phyloP scores from a whole-genome alignment of 352 stramenopile species.

The Phytopythium kandeliae region DNA sequence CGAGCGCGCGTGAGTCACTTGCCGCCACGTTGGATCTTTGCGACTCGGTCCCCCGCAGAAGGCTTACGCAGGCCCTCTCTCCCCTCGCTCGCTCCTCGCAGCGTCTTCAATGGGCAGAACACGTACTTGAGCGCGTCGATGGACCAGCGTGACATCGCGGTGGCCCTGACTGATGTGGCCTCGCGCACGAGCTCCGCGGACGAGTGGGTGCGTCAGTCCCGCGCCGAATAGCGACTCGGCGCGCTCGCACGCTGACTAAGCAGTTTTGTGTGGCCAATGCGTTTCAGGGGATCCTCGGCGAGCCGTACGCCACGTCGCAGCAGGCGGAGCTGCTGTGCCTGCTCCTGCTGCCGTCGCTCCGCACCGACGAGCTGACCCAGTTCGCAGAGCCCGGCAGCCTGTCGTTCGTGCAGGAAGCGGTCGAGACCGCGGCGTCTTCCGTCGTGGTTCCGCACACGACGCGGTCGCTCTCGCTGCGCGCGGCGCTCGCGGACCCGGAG shows the following conservation, averaged over 20 bases:
- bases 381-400: conserved; percentile 14
- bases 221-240: too few species aligned
- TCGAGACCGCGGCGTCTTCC: conserved; percentile 44
- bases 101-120: conserved; percentile 36
- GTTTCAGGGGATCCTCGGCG: conserved; percentile 30
- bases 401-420: conserved; percentile 44
- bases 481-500: conserved; percentile 10
- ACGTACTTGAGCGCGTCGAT: conserved; percentile 42
- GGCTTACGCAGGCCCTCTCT: too few species aligned
- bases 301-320: conserved; percentile 7
- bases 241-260: too few species aligned
- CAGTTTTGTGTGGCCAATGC: too few species aligned
- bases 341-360: conserved; percentile 42
- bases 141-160: conserved; percentile 31
- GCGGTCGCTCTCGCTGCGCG: conserved; percentile 34
- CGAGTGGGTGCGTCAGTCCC: conserved; percentile 20
- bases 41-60: not conserved
- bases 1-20: conserved; percentile 39
- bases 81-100: too few species aligned
- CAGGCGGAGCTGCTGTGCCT: conserved; percentile 49
- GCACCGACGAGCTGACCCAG: conserved; percentile 33
- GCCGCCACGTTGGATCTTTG: conserved; percentile 1
- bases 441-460: conserved; percentile 73
- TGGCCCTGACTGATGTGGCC: conserved; percentile 22
- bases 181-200: conserved; percentile 22